These are phyloP conservation scores for Pyrrhoderma noxium DNA, from an alignment of 1,284 basidiomycete genomes.

Conservation along the genomic window DNA sequence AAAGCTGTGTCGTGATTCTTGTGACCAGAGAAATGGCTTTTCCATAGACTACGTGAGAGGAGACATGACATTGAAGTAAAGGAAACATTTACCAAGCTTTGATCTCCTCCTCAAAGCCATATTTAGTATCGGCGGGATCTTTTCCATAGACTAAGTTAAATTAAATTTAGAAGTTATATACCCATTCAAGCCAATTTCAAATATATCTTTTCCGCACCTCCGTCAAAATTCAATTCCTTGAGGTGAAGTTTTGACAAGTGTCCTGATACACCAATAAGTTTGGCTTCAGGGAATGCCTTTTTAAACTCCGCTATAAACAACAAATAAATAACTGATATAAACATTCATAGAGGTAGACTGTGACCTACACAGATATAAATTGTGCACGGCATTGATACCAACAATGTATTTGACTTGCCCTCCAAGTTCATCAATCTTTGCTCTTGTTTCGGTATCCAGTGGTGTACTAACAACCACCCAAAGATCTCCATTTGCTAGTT, in stretches of 20 bases:
- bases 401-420: constrained; percentile 73
- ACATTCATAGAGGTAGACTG: background rate
- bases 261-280: constrained; percentile 60
- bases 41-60: background rate
- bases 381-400: constrained; percentile 57
- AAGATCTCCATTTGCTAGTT: constrained; percentile 61
- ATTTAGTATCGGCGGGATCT: constrained; percentile 54
- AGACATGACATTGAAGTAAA: background rate
- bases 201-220: constrained; percentile 38
- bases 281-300: constrained; percentile 70
- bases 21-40: constrained; percentile 68
- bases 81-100: constrained; percentile 21
- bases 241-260: constrained; percentile 38
- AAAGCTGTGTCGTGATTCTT: constrained; percentile 87
- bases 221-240: constrained; percentile 43
- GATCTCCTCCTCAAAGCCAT: constrained; percentile 82
- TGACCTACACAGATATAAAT: constrained; percentile 52
- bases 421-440: constrained; percentile 66
- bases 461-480: constrained; percentile 87
- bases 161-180: constrained; percentile 10
- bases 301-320: constrained; percentile 52
- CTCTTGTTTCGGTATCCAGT: constrained; percentile 63
- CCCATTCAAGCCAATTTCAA: constrained; percentile 1
- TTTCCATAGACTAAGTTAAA: constrained; percentile 48
- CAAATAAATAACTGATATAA: background rate